Evolutionary conservation across 2,329 filamentous ascomycete genomes (phyloP), one percentile per base, ranked within the genome.

Genomic region (Aureobasidium sp.): DNA sequence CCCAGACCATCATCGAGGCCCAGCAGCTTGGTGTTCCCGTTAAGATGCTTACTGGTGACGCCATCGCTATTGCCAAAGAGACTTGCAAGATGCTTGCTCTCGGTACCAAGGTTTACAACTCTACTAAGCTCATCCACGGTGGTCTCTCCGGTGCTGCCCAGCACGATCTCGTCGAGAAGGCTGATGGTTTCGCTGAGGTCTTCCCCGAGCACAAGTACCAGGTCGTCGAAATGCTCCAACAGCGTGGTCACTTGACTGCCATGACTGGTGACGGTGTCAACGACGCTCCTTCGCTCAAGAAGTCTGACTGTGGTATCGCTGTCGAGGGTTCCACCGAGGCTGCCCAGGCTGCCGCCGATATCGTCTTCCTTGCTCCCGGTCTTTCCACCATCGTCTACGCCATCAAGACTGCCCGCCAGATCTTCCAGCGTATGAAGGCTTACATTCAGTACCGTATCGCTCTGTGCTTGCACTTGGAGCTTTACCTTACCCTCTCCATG

Each of bases 11-110:
- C 71, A 79, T 88, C 70, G 87, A 90, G 78, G 87, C 87, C 66
- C 85, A 89, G 75, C 83, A 87, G 73, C 86, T 90, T 63, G 87
- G 87, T 80, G 86, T 90, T 37, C 85, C 84, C 67, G 87, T 90
- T 68, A 90, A 90, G 84, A 90, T 90, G 87, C 79, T 90, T 75
- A 90, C 87, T 78, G 87, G 87, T 83, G 87, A 90, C 73, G 87
- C 87, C 67, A 88, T 90, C 69, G 87, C 87, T 69, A 90, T 90
- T 67, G 87, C 87, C 64, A 90, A 90, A 80, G 87, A 90, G 78
- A 90, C 87, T 68, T 90, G 87, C 83, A 89, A 89, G 80, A 90
- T 90, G 85, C 81, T 90, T 73, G 86, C 87, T 67, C 84, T 90
- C 64, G 87, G 87, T 69, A 90, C 87, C 73, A 90, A 90, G 81